Conservation (phyloP, 148 eudicot species). For the Mesembryanthemum crystallinum region DNA sequence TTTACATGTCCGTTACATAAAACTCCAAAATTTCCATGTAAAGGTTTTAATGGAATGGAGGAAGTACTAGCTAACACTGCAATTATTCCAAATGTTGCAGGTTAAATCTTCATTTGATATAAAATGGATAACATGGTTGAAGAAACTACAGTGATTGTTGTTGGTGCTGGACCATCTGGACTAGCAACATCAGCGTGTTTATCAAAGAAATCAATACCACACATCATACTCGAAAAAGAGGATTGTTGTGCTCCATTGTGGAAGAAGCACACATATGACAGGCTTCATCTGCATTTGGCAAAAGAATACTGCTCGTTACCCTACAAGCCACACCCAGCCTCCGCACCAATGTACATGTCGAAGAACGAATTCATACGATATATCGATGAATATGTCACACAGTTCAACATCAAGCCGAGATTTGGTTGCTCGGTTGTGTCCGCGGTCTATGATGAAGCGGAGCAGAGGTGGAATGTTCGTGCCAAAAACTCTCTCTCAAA, state of each 20-base stretch:
- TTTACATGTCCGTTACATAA: too few relatives aligned
- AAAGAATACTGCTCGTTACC: conserved; percentile 54
- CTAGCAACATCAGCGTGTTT: conserved; percentile 50
- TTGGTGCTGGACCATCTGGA: conserved; percentile 61
- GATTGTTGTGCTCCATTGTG: conserved; percentile 51
- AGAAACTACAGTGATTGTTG: conserved; percentile 28
- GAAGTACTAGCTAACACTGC: too few relatives aligned
- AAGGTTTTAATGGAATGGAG: too few relatives aligned
- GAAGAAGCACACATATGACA: conserved; percentile 52
- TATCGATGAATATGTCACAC: conserved; percentile 34
- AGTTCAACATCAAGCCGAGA: conserved; percentile 37
- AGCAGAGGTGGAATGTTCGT: background rate
- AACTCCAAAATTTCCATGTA: too few relatives aligned
- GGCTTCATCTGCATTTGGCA: conserved; percentile 49
- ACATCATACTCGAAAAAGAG: conserved; percentile 39
- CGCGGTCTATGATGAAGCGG: conserved; percentile 13
- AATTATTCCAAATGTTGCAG: background rate
- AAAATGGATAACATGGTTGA: background rate
- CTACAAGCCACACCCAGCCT: conserved; percentile 33
- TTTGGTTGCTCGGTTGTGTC: conserved; percentile 32
- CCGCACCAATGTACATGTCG: conserved; percentile 44
- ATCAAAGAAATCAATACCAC: conserved; percentile 33
- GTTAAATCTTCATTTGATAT: background rate
- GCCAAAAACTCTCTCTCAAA: background rate
- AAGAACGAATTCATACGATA: conserved; percentile 46